Base-by-base conservation (phyloP, 768 basidiomycete genomes). In the Rossbeevera mucosa region DNA sequence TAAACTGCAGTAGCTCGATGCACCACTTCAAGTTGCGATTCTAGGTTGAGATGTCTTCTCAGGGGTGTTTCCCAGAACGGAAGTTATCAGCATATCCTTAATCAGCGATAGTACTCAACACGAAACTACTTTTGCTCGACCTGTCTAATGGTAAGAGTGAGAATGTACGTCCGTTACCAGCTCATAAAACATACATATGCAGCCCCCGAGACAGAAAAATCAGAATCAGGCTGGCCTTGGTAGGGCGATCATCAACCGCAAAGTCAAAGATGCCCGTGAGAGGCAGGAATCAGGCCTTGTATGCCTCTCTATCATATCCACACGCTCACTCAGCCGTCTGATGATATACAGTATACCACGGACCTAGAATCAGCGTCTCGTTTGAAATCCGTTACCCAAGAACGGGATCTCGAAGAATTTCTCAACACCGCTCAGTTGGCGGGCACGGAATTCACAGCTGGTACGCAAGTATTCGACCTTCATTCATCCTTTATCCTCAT, bases 381-480 rank as follows among this genome's bases (percentile, higher is more conserved):
- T 29, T 78, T 99, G 31, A 82, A 86, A 65, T 97, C 95, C 0
- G 85, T 99, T 20, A 99, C 96, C 0, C 94, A 98, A 71, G 95
- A 99, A 72, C 76, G 83, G 50, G 94, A 97, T 74, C 76, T 99
- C 18, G 94, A 97, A 59, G 95, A 94, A 70, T 99, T 99, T 67
- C 71, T 99, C 50, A 94, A 83, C 64, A 96, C 91, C 12, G 96
- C 96, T 9, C 89, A 93, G 61, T 75, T 99, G 50, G 96, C 96
- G 13, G 95, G 88, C 47, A 89, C 89, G 11, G 92, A 99, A 61
- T 99, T 99, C 64, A 91, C 92, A 16, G 95, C 95, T 30, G 95
- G 94, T 95, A 54, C 30, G 81, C 61, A 22, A 26, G 46, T 31
- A 31, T 33, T 9, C 22, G 3, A 16, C 38, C 24, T 14, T 36